Conservation (phyloP, 108 stramenopile genomes). For the Cyclotella kingstonii region DNA sequence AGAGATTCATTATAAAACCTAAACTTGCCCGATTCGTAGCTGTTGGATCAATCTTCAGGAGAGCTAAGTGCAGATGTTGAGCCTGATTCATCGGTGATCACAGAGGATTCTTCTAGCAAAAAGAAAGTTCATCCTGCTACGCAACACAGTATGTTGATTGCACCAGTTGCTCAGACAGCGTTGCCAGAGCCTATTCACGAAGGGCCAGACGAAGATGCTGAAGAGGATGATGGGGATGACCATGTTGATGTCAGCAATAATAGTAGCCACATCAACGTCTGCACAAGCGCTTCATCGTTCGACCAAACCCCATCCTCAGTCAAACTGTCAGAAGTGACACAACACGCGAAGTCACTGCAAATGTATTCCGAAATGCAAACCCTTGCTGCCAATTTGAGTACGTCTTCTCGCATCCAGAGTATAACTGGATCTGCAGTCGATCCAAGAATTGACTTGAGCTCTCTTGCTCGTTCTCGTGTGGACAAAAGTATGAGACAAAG, state of each 20-base stretch:
- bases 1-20: neutral
- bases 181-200: constrained; percentile 40
- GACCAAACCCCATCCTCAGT: constrained; percentile 7
- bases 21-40: neutral
- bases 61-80: constrained; percentile 2
- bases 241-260: constrained; percentile 2
- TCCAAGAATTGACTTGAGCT: constrained; percentile 35
- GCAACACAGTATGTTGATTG: constrained; percentile 1
- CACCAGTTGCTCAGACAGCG: constrained; percentile 9
- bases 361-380: constrained; percentile 76
- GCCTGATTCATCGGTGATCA: neutral
- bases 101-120: constrained; percentile 1
- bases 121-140: neutral
- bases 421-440: constrained; percentile 48
- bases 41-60: constrained; percentile 18
- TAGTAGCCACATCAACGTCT: neutral
- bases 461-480: constrained; percentile 65
- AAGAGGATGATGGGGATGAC: constrained; percentile 36
- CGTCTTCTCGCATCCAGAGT: constrained; percentile 66
- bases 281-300: neutral
- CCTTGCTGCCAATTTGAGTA: constrained; percentile 63
- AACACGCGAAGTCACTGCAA: constrained; percentile 52
- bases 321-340: constrained; percentile 4
- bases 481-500: constrained; percentile 72
- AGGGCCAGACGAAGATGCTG: constrained; percentile 48